Evolutionary conservation across 768 basidiomycete species (phyloP), one percentile per base, ranked within the genome.

Genomic region (Phanerochaete carnosa): DNA sequence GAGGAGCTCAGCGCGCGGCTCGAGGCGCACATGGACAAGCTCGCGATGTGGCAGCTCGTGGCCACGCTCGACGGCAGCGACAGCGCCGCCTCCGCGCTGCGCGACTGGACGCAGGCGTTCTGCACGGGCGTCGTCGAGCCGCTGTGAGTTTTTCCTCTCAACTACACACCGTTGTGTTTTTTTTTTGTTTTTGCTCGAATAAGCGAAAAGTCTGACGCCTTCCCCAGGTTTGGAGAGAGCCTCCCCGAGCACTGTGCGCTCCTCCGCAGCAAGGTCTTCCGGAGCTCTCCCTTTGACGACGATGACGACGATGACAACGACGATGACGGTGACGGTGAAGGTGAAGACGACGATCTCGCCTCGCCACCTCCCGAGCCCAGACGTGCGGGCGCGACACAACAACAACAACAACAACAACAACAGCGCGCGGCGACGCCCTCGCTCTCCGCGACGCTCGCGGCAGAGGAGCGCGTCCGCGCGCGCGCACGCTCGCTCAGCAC

Each of bases 91-190:
- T n/a, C n/a, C n/a, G n/a, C n/a, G n/a, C n/a, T n/a, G 19, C 62
- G 70, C 4, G 90, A 94, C 65, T 92, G 91, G 90, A 85, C 84
- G 74, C 92, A 92, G 69, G 62, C 69, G 1, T 92, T 92, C 67
- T 87, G 79, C 51, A 83, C 87, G 66, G 82, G 85, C 26, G 66
- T 89, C 50, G 84, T 92, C 16, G 87, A 90, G 63, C 79, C 75
- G 43, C 76, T 80, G 90, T 90, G 66, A 56, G 84, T 75, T 13
- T 26, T 6, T 2, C 25, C 8, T 9, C 51, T 29, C 37, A 12
- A 4, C 53, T 52, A 26, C 22, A 35, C 56, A 19, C 51, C 19
- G 29, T 16, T n/a, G 29, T 23, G 28, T 39, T 47, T 45, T 32
- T 52, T 6, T 47, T 30, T 25, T 49, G 59, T 3, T 59, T 56